phyloP scores from a whole-genome alignment of 441 rosid genomes.

The Macaranga tanarius region DNA sequence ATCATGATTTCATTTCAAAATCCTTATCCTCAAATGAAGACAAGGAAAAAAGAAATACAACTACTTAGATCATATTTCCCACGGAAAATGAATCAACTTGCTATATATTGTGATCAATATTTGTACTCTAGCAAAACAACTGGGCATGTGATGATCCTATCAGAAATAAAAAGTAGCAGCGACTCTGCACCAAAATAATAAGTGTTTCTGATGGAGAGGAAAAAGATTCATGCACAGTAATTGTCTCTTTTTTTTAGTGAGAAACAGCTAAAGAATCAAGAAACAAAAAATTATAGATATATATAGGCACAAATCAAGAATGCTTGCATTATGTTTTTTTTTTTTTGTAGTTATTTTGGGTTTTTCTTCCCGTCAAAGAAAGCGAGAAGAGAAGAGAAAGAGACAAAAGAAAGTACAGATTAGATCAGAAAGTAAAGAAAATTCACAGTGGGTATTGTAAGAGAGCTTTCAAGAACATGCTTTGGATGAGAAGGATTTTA shows the following conservation, averaged over 20 bases:
- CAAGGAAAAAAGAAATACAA: background rate
- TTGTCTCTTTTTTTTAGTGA: no score
- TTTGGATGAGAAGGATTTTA: background rate
- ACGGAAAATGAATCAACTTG: background rate
- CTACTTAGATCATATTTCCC: background rate
- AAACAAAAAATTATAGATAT: background rate
- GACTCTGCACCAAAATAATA: no score
- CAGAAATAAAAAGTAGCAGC: background rate
- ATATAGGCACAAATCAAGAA: no score
- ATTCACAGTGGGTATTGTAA: no score
- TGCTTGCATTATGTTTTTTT: conserved; percentile 3
- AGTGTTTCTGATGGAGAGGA: background rate
- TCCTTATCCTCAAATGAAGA: background rate
- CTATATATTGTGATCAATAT: background rate
- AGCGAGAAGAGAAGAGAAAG: conserved; percentile 14
- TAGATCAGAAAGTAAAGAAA: background rate
- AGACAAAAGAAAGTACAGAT: conserved; percentile 50
- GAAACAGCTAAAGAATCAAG: background rate
- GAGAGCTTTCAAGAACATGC: no score
- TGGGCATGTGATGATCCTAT: background rate
- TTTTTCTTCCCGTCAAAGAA: background rate
- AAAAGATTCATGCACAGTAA: background rate
- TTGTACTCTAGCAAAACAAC: background rate
- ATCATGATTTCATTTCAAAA: background rate
- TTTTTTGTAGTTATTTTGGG: background rate